These are phyloP conservation scores for Nephelium lappaceum DNA, from an alignment of 345 rosid species.

Conservation along the genomic window DNA sequence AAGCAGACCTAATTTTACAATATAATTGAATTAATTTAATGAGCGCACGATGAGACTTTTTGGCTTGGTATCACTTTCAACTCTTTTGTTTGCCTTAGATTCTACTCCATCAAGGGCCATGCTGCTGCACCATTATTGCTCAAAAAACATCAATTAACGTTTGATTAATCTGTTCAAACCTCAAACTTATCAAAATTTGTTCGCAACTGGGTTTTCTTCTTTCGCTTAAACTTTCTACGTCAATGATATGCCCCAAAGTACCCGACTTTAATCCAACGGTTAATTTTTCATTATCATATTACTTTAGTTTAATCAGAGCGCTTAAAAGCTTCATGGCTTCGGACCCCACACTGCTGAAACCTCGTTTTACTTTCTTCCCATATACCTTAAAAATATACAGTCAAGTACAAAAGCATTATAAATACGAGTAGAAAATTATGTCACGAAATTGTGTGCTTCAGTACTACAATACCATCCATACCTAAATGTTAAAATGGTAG, in stretches of 20 bases:
- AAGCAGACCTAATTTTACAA: slow-evolving; percentile 1
- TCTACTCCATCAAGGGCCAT: slow-evolving; percentile 28
- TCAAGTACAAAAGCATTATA: too few relatives aligned
- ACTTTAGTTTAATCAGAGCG: not conserved
- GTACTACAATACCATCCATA: too few relatives aligned
- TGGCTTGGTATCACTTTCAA: slow-evolving; percentile 29
- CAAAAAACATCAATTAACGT: not conserved
- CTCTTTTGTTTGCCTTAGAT: slow-evolving; percentile 30
- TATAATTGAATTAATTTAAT: not conserved
- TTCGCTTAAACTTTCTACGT: not conserved
- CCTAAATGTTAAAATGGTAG: too few relatives aligned
- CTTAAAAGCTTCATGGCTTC: not conserved
- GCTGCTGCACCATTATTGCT: not conserved
- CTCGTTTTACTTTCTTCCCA: not conserved
- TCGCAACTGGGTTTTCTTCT: not conserved
- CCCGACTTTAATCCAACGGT: not conserved
- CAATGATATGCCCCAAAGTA: not conserved
- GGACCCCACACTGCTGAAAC: slow-evolving; percentile 18
- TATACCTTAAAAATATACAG: too few relatives aligned
- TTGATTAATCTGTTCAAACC: slow-evolving; percentile 22
- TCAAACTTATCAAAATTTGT: slow-evolving; percentile 25
- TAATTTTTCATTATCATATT: not conserved
- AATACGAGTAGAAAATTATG: too few relatives aligned
- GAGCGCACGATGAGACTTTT: not conserved
- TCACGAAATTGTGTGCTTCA: too few relatives aligned